A percentile compares a stretch with the other conserved stretches of the same genome.
Evolutionary conservation across 192 early-diverging fungal genomes (phyloP).

Genomic region (Coemansia sp.): DNA sequence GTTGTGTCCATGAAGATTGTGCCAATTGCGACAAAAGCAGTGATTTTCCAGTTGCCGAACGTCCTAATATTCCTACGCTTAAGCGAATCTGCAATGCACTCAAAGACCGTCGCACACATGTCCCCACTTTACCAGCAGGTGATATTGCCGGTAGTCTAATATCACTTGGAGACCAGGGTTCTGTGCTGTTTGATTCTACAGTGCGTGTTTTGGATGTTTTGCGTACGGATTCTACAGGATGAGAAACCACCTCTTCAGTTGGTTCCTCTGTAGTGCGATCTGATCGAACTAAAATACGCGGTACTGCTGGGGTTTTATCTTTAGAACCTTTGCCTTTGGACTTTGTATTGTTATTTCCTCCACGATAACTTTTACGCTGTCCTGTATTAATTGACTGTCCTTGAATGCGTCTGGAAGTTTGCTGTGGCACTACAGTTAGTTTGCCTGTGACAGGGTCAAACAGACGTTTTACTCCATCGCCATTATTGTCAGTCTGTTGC

Average conservation of each 20-base stretch:
- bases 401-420: neutral
- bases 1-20: neutral
- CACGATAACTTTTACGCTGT: neutral
- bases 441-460: conserved; percentile 12
- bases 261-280: conserved; percentile 7
- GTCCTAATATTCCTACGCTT: conserved; percentile 28
- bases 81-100: conserved; percentile 10
- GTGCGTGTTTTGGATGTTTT: neutral
- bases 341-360: neutral
- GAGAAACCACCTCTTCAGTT: neutral
- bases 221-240: neutral
- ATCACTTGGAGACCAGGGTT: neutral
- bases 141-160: conserved; percentile 13
- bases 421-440: neutral
- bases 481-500: conserved; percentile 4
- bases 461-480: conserved; percentile 2
- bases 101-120: conserved; percentile 11
- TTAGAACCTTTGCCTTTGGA: neutral
- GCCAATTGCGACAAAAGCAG: conserved; percentile 21
- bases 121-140: conserved; percentile 16
- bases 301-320: conserved; percentile 7
- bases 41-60: conserved; percentile 22
- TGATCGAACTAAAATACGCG: conserved; percentile 31
- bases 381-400: neutral
- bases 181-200: neutral